A percentile compares a stretch with the other conserved stretches of the same genome.
phyloP scores from a whole-genome alignment of 257 asterid genomes.

The Petrea volubilis region DNA sequence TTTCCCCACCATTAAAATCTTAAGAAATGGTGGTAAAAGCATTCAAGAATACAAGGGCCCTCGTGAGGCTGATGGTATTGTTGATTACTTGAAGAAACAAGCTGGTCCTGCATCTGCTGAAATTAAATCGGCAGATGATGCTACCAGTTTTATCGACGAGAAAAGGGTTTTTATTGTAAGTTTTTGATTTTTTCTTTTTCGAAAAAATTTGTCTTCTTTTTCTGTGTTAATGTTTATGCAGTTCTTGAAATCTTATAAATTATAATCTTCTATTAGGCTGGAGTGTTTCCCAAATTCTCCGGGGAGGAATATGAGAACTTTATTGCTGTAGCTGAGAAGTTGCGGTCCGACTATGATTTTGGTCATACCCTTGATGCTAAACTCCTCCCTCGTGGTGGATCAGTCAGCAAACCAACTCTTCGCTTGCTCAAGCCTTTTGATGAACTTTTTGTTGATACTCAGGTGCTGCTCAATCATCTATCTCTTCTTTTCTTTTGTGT shows the following conservation, averaged over 20 bases:
- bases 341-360: slow-evolving; percentile 71
- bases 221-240: not conserved
- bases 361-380: slow-evolving; percentile 77
- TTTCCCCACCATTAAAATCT: slow-evolving; percentile 76
- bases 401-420: slow-evolving; percentile 70
- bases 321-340: slow-evolving; percentile 62
- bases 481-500: not conserved
- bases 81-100: slow-evolving; percentile 70
- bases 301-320: slow-evolving; percentile 70
- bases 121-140: slow-evolving; percentile 66
- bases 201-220: not conserved
- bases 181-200: not conserved
- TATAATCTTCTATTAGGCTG: slow-evolving; percentile 47
- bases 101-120: slow-evolving; percentile 80
- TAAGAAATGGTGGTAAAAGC: slow-evolving; percentile 68
- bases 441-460: slow-evolving; percentile 61
- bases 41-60: slow-evolving; percentile 79
- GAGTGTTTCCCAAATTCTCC: slow-evolving; percentile 64
- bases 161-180: slow-evolving; percentile 61
- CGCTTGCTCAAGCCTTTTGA: slow-evolving; percentile 87
- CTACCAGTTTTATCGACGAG: slow-evolving; percentile 47
- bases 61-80: slow-evolving; percentile 84
- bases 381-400: slow-evolving; percentile 60
- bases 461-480: slow-evolving; percentile 39
- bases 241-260: not conserved